phyloP scores from a whole-genome alignment of 1,284 basidiomycete genomes.

The Ceratobasidium sp. region DNA sequence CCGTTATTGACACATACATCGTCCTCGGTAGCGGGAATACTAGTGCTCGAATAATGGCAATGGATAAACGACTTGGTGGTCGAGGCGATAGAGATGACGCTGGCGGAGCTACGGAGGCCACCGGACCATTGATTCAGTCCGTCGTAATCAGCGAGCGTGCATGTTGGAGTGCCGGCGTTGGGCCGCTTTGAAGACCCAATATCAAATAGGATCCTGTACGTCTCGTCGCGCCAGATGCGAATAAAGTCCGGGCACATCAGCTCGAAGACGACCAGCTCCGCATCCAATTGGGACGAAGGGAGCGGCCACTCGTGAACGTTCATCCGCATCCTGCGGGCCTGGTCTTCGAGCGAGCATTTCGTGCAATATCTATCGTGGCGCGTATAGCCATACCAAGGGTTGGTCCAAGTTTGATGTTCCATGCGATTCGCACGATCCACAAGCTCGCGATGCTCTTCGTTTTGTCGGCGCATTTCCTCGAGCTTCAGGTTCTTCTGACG shows the following conservation, averaged over 20 bases:
- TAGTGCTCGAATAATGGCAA: slow-evolving; percentile 14
- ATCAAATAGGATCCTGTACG: slow-evolving; percentile 56
- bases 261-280: slow-evolving; percentile 63
- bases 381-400: slow-evolving; percentile 19
- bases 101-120: background rate
- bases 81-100: slow-evolving; percentile 50
- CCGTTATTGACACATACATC: slow-evolving; percentile 37
- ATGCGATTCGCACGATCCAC: background rate
- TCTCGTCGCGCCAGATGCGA: slow-evolving; percentile 62
- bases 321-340: slow-evolving; percentile 56
- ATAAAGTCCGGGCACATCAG: slow-evolving; percentile 60
- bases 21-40: slow-evolving; percentile 25
- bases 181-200: background rate
- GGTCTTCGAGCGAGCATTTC: slow-evolving; percentile 56
- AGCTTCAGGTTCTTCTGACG: slow-evolving; percentile 49
- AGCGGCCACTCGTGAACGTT: slow-evolving; percentile 66
- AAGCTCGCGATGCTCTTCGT: slow-evolving; percentile 46
- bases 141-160: slow-evolving; percentile 6
- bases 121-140: background rate
- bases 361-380: slow-evolving; percentile 49
- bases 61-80: slow-evolving; percentile 38
- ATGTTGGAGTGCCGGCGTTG: no score
- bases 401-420: background rate
- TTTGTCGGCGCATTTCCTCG: slow-evolving; percentile 52
- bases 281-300: slow-evolving; percentile 53